phyloP scores from a whole-genome alignment of 441 rosid species.

The Bruguiera hainesii region DNA sequence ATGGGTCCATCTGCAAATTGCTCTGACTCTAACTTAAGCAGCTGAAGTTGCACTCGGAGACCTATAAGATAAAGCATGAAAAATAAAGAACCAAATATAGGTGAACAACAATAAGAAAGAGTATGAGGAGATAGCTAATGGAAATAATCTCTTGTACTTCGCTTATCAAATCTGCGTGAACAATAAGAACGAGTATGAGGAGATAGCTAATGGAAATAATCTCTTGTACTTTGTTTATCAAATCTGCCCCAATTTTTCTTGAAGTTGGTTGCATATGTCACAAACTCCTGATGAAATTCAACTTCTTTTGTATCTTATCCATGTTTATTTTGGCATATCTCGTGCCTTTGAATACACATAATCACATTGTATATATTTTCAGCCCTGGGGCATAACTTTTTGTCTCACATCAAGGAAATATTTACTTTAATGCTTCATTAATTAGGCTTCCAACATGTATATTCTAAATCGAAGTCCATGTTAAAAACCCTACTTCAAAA shows the following conservation, averaged over 20 bases:
- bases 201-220: neutral
- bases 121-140: neutral
- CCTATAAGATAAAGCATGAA: conserved; percentile 34
- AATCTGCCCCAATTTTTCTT: neutral
- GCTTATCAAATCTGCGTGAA: neutral
- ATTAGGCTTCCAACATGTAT: neutral
- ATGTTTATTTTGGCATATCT: too few relatives aligned
- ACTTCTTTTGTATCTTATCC: too few relatives aligned
- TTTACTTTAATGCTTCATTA: neutral
- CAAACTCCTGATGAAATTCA: neutral
- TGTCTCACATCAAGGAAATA: too few relatives aligned
- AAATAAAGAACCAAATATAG: neutral
- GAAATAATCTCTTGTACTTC: neutral
- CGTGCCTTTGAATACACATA: too few relatives aligned
- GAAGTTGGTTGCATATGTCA: neutral
- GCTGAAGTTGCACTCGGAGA: conserved; percentile 90
- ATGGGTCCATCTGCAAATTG: conserved; percentile 56
- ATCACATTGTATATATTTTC: too few relatives aligned
- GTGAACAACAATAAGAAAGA: neutral
- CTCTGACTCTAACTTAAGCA: conserved; percentile 80
- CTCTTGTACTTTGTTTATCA: neutral
- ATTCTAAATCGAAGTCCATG: neutral
- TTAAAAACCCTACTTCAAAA: neutral
- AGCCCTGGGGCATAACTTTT: neutral
- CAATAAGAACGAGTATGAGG: neutral